Evolutionary conservation across 2,329 filamentous ascomycete species (phyloP).

Genomic region (Phialemoniopsis sp.): DNA sequence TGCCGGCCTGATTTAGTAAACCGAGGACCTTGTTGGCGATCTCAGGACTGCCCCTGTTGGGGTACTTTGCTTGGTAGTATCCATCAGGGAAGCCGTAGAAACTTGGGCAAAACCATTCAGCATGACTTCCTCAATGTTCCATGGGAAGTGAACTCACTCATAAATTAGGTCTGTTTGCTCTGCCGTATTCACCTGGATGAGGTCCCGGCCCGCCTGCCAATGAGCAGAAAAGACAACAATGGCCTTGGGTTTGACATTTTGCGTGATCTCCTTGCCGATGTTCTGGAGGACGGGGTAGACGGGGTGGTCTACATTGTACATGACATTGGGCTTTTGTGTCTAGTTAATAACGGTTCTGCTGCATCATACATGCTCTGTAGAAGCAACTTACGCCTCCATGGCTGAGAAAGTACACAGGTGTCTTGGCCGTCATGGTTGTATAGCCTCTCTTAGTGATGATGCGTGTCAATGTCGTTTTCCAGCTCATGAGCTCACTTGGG

Average conservation of each 20-base stretch:
- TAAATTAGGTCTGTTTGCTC: conserved; percentile 65
- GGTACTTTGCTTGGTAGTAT: conserved; percentile 65
- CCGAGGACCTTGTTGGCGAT: conserved; percentile 56
- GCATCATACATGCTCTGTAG: not conserved
- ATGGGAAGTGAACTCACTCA: conserved; percentile 39
- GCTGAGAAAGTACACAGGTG: conserved; percentile 45
- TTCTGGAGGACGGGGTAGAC: conserved; percentile 60
- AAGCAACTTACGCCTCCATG: conserved; percentile 40
- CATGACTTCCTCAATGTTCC: not conserved
- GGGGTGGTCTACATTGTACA: conserved; percentile 56
- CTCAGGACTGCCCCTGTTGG: conserved; percentile 56
- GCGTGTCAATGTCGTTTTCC: no score
- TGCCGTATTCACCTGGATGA: conserved; percentile 62
- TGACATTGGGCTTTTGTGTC: conserved; percentile 33
- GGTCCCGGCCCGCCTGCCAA: conserved; percentile 59
- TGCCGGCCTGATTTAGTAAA: conserved; percentile 50
- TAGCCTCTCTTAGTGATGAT: no score
- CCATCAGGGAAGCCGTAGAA: conserved; percentile 70
- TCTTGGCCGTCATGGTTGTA: conserved; percentile 6
- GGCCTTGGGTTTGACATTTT: conserved; percentile 65
- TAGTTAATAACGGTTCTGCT: conserved; percentile 5
- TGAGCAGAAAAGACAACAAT: conserved; percentile 76
- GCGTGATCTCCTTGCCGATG: conserved; percentile 67
- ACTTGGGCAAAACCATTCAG: conserved; percentile 7
- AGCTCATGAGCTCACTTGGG: no score